Percentiles rank a stretch among this genome's conserved stretches.
Evolutionary conservation across 192 early-diverging fungal genomes (phyloP).

Genomic region (Coemansia reversa): DNA sequence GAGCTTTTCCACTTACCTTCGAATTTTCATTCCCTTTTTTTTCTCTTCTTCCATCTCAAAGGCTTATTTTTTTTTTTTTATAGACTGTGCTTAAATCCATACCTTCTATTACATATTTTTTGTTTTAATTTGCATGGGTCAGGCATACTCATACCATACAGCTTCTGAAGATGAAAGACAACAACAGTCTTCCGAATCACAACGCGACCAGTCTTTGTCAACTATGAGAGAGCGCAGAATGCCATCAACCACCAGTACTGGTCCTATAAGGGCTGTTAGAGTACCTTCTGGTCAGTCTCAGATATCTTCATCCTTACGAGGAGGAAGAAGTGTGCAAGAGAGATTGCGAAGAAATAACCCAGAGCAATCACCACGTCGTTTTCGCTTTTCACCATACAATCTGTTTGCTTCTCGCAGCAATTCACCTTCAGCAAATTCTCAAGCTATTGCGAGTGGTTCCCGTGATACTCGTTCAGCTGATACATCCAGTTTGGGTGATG

Average conservation of each 20-base stretch:
- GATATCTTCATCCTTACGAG: neutral
- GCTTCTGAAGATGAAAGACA: neutral
- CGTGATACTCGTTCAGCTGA: neutral
- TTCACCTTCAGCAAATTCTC: neutral
- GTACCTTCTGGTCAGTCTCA: neutral
- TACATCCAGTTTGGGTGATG: neutral
- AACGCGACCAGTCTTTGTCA: neutral
- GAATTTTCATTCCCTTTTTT: neutral
- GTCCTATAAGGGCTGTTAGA: neutral
- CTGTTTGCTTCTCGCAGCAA: conserved; percentile 1
- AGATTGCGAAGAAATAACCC: conserved; percentile 7
- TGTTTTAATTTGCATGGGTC: conserved; percentile 21
- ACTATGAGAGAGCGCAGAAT: conserved; percentile 4
- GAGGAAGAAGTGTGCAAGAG: neutral
- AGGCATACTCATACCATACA: conserved; percentile 25
- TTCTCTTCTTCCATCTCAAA: conserved; percentile 1
- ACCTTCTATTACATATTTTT: neutral
- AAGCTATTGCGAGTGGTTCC: neutral
- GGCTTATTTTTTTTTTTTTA: neutral
- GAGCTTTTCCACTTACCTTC: conserved; percentile 6
- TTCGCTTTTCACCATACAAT: conserved; percentile 27
- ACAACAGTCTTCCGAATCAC: neutral
- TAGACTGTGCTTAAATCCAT: neutral
- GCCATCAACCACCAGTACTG: neutral
- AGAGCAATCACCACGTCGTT: conserved; percentile 8